A percentile compares a stretch with the other conserved stretches of the same genome.
These are phyloP conservation scores for Triticum dicoccoides DNA, from an alignment of 176 grass and related monocot genomes.

Conservation along the genomic window DNA sequence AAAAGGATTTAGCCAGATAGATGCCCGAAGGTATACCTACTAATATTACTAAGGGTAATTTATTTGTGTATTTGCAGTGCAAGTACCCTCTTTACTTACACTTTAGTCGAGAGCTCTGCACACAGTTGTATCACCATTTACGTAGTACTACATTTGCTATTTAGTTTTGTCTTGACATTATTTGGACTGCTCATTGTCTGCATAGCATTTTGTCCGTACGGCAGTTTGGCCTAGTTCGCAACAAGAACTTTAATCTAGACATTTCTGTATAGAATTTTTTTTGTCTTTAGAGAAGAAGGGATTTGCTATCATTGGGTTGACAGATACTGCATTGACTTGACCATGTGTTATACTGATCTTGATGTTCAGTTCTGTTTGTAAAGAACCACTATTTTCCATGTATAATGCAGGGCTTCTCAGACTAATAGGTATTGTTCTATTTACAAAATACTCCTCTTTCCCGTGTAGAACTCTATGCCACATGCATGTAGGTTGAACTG, in stretches of 20 bases:
- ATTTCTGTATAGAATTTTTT: neutral
- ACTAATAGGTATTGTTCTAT: neutral
- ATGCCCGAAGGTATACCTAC: constrained; percentile 53
- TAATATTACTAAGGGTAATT: neutral
- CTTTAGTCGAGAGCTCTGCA: neutral
- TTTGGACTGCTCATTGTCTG: neutral
- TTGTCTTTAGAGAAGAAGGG: neutral
- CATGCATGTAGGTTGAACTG: neutral
- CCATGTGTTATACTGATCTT: neutral
- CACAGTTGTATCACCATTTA: neutral
- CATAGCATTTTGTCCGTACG: too few relatives aligned
- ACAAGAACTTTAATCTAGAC: neutral
- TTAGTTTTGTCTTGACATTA: neutral
- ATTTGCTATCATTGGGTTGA: neutral
- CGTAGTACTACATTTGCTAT: neutral
- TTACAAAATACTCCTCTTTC: neutral
- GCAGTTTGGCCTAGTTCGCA: neutral
- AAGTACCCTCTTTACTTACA: neutral
- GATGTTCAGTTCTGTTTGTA: neutral
- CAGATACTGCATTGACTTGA: neutral
- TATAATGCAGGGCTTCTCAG: neutral
- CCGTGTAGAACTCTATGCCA: neutral
- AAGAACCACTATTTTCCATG: neutral
- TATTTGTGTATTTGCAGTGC: neutral
- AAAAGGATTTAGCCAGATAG: constrained; percentile 51